Evolutionary conservation across 148 eudicot genomes (phyloP), one percentile per base, ranked within the genome.

Genomic region (Simmondsia chinensis): DNA sequence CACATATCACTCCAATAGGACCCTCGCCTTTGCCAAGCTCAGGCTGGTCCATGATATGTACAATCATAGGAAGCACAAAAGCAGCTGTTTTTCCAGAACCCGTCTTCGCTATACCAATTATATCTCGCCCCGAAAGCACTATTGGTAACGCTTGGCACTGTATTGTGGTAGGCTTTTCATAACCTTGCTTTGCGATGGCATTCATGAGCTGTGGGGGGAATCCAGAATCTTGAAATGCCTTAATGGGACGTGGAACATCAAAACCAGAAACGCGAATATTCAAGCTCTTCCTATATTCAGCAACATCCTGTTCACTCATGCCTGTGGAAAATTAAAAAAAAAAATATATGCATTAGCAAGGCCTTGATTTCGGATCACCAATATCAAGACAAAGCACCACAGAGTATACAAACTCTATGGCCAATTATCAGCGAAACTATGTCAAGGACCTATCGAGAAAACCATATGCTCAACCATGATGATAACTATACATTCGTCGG

Each of bases 1-100:
- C 99, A 69, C 99, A 91, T 46, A 86, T 80, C 24, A 91, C 89
- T 52, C 96, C 99, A 50, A 86, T 77, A 5, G 99, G 99, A 35
- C 99, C 99, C 58, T 91, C 95, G 34, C 84, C 99, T 70, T 86
- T 91, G 33, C 23, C 64, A 55, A 91, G 79, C 66, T 86, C 99
- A 14, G 95, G 95, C 51, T 91, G 99, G 66, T 91, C 96, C 95
- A 91, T 91, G 32, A 86, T 77, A 62, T 91, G 99, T 29, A 76
- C 89, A 74, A 91, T 86, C 95, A 91, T 76, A 21, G 99, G 99
- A 65, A 91, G 96, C 63, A 91, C 94, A 58, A 91, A 91, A 49
- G 94, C 75, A 63, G 99, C 99, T 12, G 95, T 91, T 63, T 91
- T 91, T 38, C 99, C 99, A 9, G 99, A 91, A 33, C 99, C 95